Conservation (phyloP, 2,329 filamentous ascomycete species). For the Fusarium sp. region DNA sequence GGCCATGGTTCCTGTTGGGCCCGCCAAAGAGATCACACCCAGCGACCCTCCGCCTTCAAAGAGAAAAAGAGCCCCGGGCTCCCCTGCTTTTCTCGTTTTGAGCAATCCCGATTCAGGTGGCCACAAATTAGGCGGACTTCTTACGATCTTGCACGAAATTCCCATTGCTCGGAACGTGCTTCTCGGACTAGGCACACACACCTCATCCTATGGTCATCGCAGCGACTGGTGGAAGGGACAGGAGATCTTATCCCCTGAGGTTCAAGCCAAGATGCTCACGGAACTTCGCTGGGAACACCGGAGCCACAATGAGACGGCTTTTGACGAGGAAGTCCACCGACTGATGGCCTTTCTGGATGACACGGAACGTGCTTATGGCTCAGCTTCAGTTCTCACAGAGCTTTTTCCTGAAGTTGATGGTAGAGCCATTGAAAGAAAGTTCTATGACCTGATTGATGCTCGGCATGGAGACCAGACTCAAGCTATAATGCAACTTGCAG, state of each 20-base stretch:
- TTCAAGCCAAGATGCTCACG: constrained; percentile 47
- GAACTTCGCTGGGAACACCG: constrained; percentile 45
- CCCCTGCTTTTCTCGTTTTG: constrained; percentile 61
- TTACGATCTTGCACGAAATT: constrained; percentile 68
- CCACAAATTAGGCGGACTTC: constrained; percentile 60
- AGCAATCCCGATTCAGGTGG: constrained; percentile 45
- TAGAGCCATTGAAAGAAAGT: constrained; percentile 52
- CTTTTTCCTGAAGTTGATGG: constrained; percentile 46
- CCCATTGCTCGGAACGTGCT: constrained; percentile 65
- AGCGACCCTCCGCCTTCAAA: constrained; percentile 49
- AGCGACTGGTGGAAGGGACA: constrained; percentile 69
- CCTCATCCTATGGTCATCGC: constrained; percentile 62
- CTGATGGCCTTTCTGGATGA: constrained; percentile 69
- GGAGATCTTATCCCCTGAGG: constrained; percentile 55
- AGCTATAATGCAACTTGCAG: constrained; percentile 48
- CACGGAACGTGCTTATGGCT: constrained; percentile 67
- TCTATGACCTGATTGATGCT: constrained; percentile 55
- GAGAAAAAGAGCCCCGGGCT: constrained; percentile 52
- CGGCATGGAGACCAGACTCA: constrained; percentile 38
- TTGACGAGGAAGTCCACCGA: constrained; percentile 65
- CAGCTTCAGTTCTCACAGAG: constrained; percentile 57
- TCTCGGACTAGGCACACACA: constrained; percentile 53
- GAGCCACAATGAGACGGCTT: constrained; percentile 44
- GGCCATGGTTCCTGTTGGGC: constrained; percentile 62
- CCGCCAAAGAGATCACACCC: constrained; percentile 36